phyloP scores from a whole-genome alignment of 441 rosid genomes.

The Gossypium davidsonii region DNA sequence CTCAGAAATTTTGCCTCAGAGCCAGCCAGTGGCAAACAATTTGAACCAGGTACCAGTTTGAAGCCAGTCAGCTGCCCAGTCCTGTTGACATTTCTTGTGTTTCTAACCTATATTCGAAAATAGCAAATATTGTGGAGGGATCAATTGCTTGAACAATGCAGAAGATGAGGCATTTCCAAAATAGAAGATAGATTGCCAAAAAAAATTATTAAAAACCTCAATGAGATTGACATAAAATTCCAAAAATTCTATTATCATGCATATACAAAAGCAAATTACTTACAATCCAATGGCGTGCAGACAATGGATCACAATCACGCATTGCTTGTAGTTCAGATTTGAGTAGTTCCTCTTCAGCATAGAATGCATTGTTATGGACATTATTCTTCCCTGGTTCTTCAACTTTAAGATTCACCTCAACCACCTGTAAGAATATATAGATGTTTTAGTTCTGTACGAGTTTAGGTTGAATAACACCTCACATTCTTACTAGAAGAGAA shows the following conservation, averaged over 20 bases:
- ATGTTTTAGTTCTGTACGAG: background rate
- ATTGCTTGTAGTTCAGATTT: constrained; percentile 39
- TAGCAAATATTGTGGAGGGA: background rate
- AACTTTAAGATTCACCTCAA: constrained; percentile 44
- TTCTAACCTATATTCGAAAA: constrained; percentile 33
- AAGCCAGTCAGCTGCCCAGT: constrained; percentile 49
- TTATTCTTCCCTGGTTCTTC: constrained; percentile 46
- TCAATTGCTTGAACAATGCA: background rate
- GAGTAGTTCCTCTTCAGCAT: constrained; percentile 42
- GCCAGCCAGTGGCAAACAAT: constrained; percentile 48
- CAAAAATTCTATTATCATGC: background rate
- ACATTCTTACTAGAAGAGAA: background rate
- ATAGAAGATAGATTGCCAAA: background rate
- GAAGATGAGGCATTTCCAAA: background rate
- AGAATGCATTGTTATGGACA: constrained; percentile 48
- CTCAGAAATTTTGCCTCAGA: constrained; percentile 42
- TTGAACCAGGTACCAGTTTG: constrained; percentile 49
- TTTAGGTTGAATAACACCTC: background rate
- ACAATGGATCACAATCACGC: constrained; percentile 44
- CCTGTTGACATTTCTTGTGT: constrained; percentile 42
- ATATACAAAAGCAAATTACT: constrained; percentile 9
- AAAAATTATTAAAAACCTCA: background rate
- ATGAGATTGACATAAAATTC: background rate
- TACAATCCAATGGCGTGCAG: constrained; percentile 51
- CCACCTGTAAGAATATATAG: constrained; percentile 22